Percentiles rank a stretch among this genome's conserved stretches.
Conservation (phyloP, 1,284 basidiomycete species). For the Malassezia dermatis region DNA sequence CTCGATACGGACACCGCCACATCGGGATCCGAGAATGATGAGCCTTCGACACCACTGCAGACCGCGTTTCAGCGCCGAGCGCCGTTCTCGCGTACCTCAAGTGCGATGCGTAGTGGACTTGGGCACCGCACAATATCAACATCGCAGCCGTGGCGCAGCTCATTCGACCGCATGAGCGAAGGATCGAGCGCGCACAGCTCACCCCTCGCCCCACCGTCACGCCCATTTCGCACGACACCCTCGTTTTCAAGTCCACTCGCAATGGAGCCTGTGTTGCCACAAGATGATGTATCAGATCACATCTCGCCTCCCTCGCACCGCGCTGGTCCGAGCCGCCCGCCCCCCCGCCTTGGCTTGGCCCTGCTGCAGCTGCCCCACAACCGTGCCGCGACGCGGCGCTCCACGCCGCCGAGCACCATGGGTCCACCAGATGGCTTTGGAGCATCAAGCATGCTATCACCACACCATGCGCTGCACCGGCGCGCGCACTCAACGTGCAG, state of each 20-base stretch:
- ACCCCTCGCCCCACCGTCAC: constrained; percentile 2
- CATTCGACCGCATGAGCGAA: not conserved
- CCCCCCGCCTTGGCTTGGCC: not conserved
- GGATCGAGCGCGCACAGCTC: not conserved
- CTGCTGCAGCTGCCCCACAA: not conserved
- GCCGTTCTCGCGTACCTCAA: not conserved
- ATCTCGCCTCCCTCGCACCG: not conserved
- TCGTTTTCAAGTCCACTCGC: constrained; percentile 45
- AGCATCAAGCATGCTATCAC: not conserved
- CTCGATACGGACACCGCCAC: constrained; percentile 6
- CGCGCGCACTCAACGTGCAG: constrained; percentile 40
- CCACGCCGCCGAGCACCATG: constrained; percentile 5
- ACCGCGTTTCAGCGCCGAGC: not conserved
- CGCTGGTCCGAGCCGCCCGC: not conserved
- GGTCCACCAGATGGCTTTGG: constrained; percentile 10
- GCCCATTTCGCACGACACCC: constrained; percentile 24
- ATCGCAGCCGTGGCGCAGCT: not conserved
- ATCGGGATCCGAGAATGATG: constrained; percentile 11
- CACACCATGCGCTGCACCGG: constrained; percentile 21
- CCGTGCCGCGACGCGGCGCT: not conserved
- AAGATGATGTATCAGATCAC: constrained; percentile 18
- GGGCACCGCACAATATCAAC: not conserved
- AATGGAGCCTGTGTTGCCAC: constrained; percentile 32
- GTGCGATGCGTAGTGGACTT: not conserved
- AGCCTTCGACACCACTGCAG: not conserved